phyloP scores from a whole-genome alignment of 1,139 yeast genomes.

The Saccharomyces hybrid region DNA sequence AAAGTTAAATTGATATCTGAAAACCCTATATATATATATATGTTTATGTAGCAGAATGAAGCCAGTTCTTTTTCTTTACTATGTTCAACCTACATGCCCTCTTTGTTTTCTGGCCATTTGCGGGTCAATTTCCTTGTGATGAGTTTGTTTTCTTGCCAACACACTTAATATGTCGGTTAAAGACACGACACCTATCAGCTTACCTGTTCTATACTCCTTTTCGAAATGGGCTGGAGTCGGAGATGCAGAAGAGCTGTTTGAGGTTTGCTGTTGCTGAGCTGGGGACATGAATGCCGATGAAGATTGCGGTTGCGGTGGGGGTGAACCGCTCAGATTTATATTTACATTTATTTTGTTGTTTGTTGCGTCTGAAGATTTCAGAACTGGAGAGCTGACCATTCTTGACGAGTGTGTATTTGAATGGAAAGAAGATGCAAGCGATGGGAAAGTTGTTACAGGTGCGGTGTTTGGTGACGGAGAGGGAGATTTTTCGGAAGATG shows the following conservation, averaged over 20 bases:
- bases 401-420: not conserved
- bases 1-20: no score
- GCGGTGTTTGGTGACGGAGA: constrained; percentile 13
- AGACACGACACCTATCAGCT: constrained; percentile 79
- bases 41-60: not conserved
- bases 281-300: not conserved
- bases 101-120: constrained; percentile 78
- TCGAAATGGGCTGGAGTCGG: constrained; percentile 25
- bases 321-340: not conserved
- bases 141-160: constrained; percentile 59
- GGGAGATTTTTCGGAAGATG: not conserved
- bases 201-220: constrained; percentile 51
- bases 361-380: not conserved
- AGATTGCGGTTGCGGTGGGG: not conserved
- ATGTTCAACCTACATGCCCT: constrained; percentile 38
- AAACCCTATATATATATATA: no score
- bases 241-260: constrained; percentile 4
- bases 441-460: constrained; percentile 24
- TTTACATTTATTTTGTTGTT: not conserved
- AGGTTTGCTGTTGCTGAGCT: not conserved
- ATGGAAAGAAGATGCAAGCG: constrained; percentile 6
- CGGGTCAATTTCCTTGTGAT: constrained; percentile 64
- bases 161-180: constrained; percentile 79
- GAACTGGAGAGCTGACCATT: not conserved
- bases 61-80: not conserved